Evolutionary conservation across 352 stramenopile genomes (phyloP).

Genomic region (Phytophthora megakarya): DNA sequence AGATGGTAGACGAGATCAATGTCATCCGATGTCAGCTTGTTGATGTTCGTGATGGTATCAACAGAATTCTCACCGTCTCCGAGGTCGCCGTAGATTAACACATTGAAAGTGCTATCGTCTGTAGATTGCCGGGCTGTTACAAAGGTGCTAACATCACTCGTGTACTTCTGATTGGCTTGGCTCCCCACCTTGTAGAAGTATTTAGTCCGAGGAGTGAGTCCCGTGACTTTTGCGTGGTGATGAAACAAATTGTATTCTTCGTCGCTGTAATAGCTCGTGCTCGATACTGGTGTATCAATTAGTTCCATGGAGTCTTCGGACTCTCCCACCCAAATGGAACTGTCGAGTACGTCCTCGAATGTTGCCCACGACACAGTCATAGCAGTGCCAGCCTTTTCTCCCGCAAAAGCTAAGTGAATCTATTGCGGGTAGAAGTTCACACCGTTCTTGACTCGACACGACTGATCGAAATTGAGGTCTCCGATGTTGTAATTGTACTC

Average conservation of each 20-base stretch:
- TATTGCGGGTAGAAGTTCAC: conserved; percentile 53
- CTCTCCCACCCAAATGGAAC: conserved; percentile 52
- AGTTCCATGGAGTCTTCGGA: conserved; percentile 18
- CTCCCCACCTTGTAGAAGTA: conserved; percentile 32
- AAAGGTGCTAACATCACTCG: too few relatives aligned
- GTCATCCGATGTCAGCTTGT: conserved; percentile 32
- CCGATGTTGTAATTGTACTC: conserved; percentile 40
- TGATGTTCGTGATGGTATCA: conserved; percentile 47
- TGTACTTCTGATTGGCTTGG: not conserved
- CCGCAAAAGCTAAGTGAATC: conserved; percentile 56
- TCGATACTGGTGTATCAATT: conserved; percentile 17
- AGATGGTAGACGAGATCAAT: conserved; percentile 76
- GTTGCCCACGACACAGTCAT: conserved; percentile 71
- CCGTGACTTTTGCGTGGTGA: conserved; percentile 36
- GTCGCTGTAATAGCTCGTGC: conserved; percentile 49
- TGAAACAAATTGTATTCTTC: conserved; percentile 44
- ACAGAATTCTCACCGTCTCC: conserved; percentile 49
- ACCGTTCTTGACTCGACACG: conserved; percentile 39
- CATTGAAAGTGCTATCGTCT: conserved; percentile 45
- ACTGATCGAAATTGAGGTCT: conserved; percentile 43
- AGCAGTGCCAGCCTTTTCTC: conserved; percentile 39
- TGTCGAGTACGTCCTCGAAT: conserved; percentile 40
- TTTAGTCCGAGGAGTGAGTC: conserved; percentile 33
- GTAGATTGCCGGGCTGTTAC: not conserved
- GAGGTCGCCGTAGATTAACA: conserved; percentile 63